Percentiles rank a stretch among this genome's conserved stretches.
Evolutionary conservation across 2,329 filamentous ascomycete genomes (phyloP).

Genomic region (Elsinoe ampelina): DNA sequence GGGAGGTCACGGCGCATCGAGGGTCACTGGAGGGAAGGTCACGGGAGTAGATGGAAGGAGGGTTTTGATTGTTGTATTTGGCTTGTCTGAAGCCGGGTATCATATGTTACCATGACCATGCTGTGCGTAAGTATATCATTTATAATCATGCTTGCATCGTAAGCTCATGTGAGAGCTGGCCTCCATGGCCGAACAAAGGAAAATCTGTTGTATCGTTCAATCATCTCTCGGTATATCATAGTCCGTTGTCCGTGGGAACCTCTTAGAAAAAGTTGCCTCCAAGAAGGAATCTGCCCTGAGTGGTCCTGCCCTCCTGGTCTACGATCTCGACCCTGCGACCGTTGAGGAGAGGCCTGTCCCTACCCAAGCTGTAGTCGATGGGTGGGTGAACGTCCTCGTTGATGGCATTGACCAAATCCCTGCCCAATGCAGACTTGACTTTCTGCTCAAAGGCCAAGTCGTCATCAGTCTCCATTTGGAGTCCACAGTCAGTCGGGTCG

Average conservation of each 20-base stretch:
- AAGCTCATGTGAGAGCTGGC: not conserved
- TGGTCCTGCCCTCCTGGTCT: not conserved
- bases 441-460: not conserved
- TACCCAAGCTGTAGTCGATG: not conserved
- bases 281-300: not conserved
- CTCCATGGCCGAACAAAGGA: not conserved
- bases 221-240: not conserved
- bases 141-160: not conserved
- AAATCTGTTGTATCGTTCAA: not conserved
- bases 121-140: not conserved
- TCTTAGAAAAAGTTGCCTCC: not conserved
- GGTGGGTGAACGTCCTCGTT: not conserved
- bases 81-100: not conserved
- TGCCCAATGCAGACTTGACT: not conserved
- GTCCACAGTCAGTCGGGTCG: not conserved
- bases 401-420: not conserved
- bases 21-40: not conserved
- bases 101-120: not conserved
- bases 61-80: not conserved
- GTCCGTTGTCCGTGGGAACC: not conserved
- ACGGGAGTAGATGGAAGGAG: not conserved
- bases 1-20: not conserved
- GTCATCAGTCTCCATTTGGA: no score
- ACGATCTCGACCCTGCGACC: slow-evolving; percentile 1
- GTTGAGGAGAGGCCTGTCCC: not conserved